Conservation (phyloP, 345 rosid genomes). For the Kernera saxatilis region DNA sequence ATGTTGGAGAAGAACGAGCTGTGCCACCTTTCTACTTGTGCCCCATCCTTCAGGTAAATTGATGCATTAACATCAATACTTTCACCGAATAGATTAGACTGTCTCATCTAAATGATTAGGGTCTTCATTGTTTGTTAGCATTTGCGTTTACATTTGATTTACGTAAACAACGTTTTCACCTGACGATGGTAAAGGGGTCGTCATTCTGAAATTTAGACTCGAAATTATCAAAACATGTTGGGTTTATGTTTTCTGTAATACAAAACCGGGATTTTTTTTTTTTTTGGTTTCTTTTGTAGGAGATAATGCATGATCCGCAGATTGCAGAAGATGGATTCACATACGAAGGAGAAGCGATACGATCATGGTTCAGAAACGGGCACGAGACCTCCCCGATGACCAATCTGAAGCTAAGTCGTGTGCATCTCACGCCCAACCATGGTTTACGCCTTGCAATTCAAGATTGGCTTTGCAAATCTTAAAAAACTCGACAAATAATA, state of each 20-base stretch:
- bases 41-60: constrained; percentile 60
- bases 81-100: no score
- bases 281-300: no score
- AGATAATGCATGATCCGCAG: constrained; percentile 76
- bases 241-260: not conserved
- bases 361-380: constrained; percentile 54
- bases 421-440: constrained; percentile 64
- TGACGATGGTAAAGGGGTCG: no score
- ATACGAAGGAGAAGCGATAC: constrained; percentile 58
- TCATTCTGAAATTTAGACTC: no score
- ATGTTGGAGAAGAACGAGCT: no score
- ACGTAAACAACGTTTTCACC: no score
- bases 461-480: constrained; percentile 72
- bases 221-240: no score
- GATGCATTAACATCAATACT: no score
- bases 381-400: constrained; percentile 74
- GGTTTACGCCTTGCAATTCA: constrained; percentile 58
- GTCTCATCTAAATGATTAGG: no score
- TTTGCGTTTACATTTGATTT: no score
- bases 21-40: constrained; percentile 68
- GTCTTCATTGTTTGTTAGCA: no score
- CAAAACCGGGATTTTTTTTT: not conserved
- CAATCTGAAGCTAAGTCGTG: constrained; percentile 46
- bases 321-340: constrained; percentile 81
- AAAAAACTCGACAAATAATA: constrained; percentile 26